Evolutionary conservation across 2,329 filamentous ascomycete species (phyloP).

Genomic region (Colletotrichum gloeosporioides): DNA sequence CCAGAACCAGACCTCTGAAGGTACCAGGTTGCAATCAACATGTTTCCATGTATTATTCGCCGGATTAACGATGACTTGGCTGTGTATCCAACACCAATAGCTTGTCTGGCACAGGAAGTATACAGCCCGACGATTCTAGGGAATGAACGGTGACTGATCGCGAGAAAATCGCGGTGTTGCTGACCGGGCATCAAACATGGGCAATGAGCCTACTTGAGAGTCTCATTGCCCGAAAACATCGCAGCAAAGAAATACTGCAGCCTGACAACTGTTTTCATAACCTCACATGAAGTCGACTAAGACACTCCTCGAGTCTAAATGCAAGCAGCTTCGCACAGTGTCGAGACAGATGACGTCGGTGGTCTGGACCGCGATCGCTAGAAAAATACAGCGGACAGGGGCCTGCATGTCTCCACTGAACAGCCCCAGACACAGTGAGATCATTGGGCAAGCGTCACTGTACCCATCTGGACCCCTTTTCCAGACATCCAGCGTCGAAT

Average conservation of each 20-base stretch:
- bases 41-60: too few species aligned
- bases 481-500: neutral
- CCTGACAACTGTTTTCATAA: neutral
- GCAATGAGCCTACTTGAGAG: neutral
- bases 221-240: rapidly evolving
- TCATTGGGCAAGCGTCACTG: neutral
- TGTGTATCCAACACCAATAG: too few species aligned
- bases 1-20: too few species aligned
- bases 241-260: neutral
- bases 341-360: slow-evolving; percentile 12
- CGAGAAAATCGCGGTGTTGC: too few species aligned
- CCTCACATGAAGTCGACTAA: neutral
- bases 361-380: slow-evolving; percentile 10
- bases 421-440: neutral
- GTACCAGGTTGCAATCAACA: too few species aligned
- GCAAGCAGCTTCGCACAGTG: neutral
- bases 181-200: too few species aligned
- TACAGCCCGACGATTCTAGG: too few species aligned
- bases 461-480: slow-evolving; percentile 17
- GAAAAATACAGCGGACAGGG: neutral
- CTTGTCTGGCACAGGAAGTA: too few species aligned
- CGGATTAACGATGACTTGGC: too few species aligned
- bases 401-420: neutral
- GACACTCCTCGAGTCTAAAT: neutral
- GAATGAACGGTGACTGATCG: too few species aligned